Conservation (phyloP, 768 basidiomycete species). For the Hemileccinum rubropunctum region DNA sequence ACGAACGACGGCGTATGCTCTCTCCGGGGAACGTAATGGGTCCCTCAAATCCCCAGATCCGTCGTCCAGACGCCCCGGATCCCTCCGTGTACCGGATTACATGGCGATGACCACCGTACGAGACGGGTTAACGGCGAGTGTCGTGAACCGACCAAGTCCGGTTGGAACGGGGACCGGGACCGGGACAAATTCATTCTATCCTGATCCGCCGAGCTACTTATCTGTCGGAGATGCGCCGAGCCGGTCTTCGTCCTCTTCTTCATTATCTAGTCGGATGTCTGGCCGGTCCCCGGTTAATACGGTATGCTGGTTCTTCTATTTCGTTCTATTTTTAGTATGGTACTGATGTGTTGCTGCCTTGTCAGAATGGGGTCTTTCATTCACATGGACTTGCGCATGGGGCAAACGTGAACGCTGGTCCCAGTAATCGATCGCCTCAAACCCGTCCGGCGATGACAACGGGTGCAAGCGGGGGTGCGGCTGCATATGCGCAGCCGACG, state of each 20-base stretch:
- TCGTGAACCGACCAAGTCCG: conserved; percentile 15
- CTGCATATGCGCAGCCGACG: conserved; percentile 25
- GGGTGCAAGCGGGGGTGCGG: background rate
- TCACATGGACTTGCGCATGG: conserved; percentile 7
- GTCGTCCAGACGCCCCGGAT: conserved; percentile 13
- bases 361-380: conserved; percentile 27
- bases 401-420: conserved; percentile 3
- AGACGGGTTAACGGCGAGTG: conserved; percentile 27
- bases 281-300: conserved; percentile 29
- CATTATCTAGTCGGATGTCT: conserved; percentile 32
- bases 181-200: conserved; percentile 15
- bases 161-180: conserved; percentile 11
- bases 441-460: conserved; percentile 14
- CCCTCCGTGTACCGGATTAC: conserved; percentile 30
- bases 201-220: conserved; percentile 23
- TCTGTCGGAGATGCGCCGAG: conserved; percentile 25
- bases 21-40: conserved; percentile 35
- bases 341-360: conserved; percentile 3
- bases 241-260: conserved; percentile 33
- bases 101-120: conserved; percentile 32
- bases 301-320: conserved; percentile 14
- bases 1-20: conserved; percentile 25
- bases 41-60: conserved; percentile 10
- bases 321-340: background rate
- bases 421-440: conserved; percentile 20